Evolutionary conservation across 75 land plant species (phyloP), one percentile per base, ranked within the genome.

Genomic region (Pinus tabuliformis): DNA sequence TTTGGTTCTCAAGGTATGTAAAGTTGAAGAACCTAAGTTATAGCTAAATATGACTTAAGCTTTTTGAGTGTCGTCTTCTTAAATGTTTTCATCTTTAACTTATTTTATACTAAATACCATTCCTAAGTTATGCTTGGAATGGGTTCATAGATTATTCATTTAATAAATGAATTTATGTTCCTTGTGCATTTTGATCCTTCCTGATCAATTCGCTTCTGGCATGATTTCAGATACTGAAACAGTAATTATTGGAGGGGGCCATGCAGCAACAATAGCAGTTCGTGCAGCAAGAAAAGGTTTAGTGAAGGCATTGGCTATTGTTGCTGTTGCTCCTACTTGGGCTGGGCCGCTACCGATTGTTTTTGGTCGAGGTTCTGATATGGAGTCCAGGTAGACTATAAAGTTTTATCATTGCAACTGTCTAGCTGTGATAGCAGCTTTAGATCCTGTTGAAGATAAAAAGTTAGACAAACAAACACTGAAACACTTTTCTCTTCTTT

Each of bases 311-410:
- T 76, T 63, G 11, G 98, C 92, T 11, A 81, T 97, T 79, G 92
- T 91, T 76, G 92, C 95, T 75, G 93, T 97, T 81, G 98, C 99
- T 33, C 99, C 99, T 37, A 97, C 99, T 39, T 97, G 99, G 99
- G 89, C 98, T 64, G 99, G 99, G 71, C 99, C 99, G 1, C 88
- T 97, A 74, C 99, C 98, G 4, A 97, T 97, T 80, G 99, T 97
- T 20, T 97, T 97, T 86, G 99, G 99, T 58, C 90, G 95, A 73
- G 86, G 80, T 78, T 89, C 95, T 22, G 88, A 78, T 54, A 91
- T 90, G 91, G 95, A 92, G 78, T 74, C 98, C 65, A 91, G 95
- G 99, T 96, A 78, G 20, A 59, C 5, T 16, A 0, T 24, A 73
- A 49, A 68, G 52, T 39, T 42, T 68, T 68, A 68, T 68, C 42